A percentile compares a stretch with the other conserved stretches of the same genome.
These are phyloP conservation scores for Spathaspora boniae DNA, from an alignment of 805 yeast genomes.

Conservation along the genomic window DNA sequence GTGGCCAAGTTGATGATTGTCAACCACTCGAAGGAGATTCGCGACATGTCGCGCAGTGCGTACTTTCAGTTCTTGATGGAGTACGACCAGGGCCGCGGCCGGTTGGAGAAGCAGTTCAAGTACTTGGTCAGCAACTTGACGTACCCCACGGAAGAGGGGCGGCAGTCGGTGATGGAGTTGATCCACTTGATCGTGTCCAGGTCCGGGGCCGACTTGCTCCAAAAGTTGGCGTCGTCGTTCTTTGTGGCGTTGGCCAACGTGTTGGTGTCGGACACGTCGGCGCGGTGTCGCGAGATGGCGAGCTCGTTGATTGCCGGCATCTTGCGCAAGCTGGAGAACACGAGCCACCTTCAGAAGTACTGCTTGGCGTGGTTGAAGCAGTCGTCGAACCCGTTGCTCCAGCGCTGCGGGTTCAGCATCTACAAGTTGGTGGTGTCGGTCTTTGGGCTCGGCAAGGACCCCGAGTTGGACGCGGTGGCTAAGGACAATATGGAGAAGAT, in stretches of 20 bases:
- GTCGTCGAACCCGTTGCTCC: slow-evolving; percentile 46
- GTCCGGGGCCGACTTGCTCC: slow-evolving; percentile 55
- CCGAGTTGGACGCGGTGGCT: slow-evolving; percentile 39
- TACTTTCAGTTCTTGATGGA: slow-evolving; percentile 87
- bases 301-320: slow-evolving; percentile 54
- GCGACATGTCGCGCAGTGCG: slow-evolving; percentile 80
- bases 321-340: slow-evolving; percentile 40
- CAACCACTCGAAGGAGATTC: slow-evolving; percentile 74
- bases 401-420: slow-evolving; percentile 71
- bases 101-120: slow-evolving; percentile 77
- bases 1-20: slow-evolving; percentile 86
- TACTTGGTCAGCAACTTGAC: slow-evolving; percentile 75
- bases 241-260: slow-evolving; percentile 81
- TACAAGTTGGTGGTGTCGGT: slow-evolving; percentile 59
- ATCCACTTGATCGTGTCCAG: slow-evolving; percentile 67
- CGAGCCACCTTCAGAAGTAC: slow-evolving; percentile 34
- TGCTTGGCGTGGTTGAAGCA: slow-evolving; percentile 63
- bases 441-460: slow-evolving; percentile 39
- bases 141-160: slow-evolving; percentile 82
- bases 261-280: slow-evolving; percentile 70
- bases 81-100: slow-evolving; percentile 88
- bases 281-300: slow-evolving; percentile 84
- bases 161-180: slow-evolving; percentile 88
- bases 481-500: slow-evolving; percentile 20
- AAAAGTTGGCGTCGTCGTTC: slow-evolving; percentile 66